These are phyloP conservation scores for Populus euphratica DNA, from an alignment of 345 rosid species.

Conservation along the genomic window DNA sequence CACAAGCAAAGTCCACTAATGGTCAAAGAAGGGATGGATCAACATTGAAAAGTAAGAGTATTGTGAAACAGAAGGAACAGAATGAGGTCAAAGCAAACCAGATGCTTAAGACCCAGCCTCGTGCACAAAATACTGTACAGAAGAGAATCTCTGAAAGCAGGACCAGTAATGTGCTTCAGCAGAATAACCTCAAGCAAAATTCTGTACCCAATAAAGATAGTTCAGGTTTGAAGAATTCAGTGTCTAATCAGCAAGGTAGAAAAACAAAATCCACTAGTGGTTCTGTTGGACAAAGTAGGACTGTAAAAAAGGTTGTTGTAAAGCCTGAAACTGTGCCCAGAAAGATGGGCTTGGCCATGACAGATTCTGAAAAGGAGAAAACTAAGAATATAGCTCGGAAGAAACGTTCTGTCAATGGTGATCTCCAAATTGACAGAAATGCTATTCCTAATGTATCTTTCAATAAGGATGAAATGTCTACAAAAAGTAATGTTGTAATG, in stretches of 20 bases:
- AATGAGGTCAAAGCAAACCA: conserved; percentile 37
- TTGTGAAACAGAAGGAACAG: conserved; percentile 45
- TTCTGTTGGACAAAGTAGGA: conserved; percentile 33
- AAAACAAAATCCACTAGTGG: conserved; percentile 33
- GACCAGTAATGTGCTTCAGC: conserved; percentile 44
- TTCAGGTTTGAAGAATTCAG: conserved; percentile 35
- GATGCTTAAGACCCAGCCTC: conserved; percentile 33
- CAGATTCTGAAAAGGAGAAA: conserved; percentile 37
- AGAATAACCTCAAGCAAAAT: conserved; percentile 78
- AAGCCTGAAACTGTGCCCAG: conserved; percentile 38
- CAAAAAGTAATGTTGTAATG: conserved; percentile 40
- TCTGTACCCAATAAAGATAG: conserved; percentile 26
- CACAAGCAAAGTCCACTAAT: conserved; percentile 41
- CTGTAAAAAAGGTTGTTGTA: conserved; percentile 32
- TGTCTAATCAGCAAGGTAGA: conserved; percentile 35
- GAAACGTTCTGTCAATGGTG: conserved; percentile 38
- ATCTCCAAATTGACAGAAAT: conserved; percentile 24
- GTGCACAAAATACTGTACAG: conserved; percentile 26
- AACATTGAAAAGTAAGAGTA: conserved; percentile 26
- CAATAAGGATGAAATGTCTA: conserved; percentile 34
- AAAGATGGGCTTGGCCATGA: conserved; percentile 25
- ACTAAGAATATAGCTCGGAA: conserved; percentile 37
- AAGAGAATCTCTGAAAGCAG: conserved; percentile 38
- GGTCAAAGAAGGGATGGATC: conserved; percentile 42
- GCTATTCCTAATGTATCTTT: conserved; percentile 31